phyloP scores from a whole-genome alignment of 768 basidiomycete genomes.

The Amanita rubescens region DNA sequence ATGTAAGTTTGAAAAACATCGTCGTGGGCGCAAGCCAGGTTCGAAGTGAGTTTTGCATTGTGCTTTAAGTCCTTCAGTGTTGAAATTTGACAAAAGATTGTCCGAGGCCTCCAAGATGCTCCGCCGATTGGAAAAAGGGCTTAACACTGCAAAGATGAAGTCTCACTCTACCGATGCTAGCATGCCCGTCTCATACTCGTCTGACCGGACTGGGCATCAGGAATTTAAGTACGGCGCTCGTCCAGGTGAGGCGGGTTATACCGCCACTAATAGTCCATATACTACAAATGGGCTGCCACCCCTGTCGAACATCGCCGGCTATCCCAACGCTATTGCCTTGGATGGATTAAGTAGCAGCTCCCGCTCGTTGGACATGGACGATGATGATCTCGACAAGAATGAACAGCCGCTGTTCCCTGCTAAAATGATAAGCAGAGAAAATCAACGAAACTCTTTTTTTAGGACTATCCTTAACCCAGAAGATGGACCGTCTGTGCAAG shows the following conservation, averaged over 20 bases:
- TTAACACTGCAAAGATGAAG: conserved; percentile 71
- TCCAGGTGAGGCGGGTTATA: conserved; percentile 26
- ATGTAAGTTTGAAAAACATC: conserved; percentile 84
- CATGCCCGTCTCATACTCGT: conserved; percentile 25
- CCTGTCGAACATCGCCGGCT: conserved; percentile 32
- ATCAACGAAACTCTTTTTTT: conserved; percentile 70
- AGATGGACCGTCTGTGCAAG: conserved; percentile 33
- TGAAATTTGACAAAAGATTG: conserved; percentile 37
- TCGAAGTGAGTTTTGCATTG: conserved; percentile 56
- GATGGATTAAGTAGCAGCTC: conserved; percentile 28
- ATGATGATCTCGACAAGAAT: conserved; percentile 54
- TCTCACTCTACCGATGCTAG: conserved; percentile 37
- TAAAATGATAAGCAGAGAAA: conserved; percentile 66
- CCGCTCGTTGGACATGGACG: conserved; percentile 43
- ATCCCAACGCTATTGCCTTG: conserved; percentile 27
- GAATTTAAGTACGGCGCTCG: conserved; percentile 23
- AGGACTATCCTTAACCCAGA: conserved; percentile 76
- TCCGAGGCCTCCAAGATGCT: conserved; percentile 90
- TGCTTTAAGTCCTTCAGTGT: conserved; percentile 8
- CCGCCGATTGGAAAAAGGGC: conserved; percentile 76
- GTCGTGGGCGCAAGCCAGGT: conserved; percentile 82
- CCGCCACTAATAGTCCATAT: conserved; percentile 29
- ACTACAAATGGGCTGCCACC: conserved; percentile 42
- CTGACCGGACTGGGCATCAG: conserved; percentile 23
- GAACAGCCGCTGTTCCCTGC: conserved; percentile 67